Conservation (phyloP, 2,329 filamentous ascomycete genomes). For the Cylindrodendrum hubeiense region DNA sequence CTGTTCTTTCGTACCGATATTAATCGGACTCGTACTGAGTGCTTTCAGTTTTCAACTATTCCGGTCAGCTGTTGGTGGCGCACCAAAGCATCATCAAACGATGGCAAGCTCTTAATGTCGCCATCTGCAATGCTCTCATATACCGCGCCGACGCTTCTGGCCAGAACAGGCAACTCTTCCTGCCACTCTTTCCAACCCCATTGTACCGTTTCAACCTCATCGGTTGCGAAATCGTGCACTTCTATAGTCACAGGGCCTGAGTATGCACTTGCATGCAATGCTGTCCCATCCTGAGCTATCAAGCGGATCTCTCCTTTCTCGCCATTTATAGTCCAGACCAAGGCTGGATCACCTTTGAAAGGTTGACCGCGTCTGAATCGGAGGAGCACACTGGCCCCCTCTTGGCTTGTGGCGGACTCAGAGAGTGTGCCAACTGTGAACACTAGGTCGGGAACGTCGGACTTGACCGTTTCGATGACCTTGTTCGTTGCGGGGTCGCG, state of each 20-base stretch:
- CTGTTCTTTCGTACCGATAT: too few species aligned
- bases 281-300: slow-evolving; percentile 42
- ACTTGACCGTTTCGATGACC: slow-evolving; percentile 48
- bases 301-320: slow-evolving; percentile 64
- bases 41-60: slow-evolving; percentile 29
- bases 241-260: slow-evolving; percentile 59
- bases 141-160: slow-evolving; percentile 64
- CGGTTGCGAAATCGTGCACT: slow-evolving; percentile 62
- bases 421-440: slow-evolving; percentile 52
- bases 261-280: slow-evolving; percentile 49
- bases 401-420: slow-evolving; percentile 36
- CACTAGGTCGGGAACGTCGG: slow-evolving; percentile 60
- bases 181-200: slow-evolving; percentile 62
- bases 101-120: slow-evolving; percentile 43
- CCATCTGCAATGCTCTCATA: slow-evolving; percentile 67
- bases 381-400: slow-evolving; percentile 57
- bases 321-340: slow-evolving; percentile 65
- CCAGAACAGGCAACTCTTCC: slow-evolving; percentile 56
- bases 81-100: slow-evolving; percentile 56
- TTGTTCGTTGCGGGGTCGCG: slow-evolving; percentile 46
- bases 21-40: neutral
- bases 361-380: slow-evolving; percentile 61
- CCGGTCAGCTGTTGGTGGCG: slow-evolving; percentile 61
- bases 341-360: slow-evolving; percentile 59
- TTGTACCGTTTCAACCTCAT: slow-evolving; percentile 56